Evolutionary conservation across 805 yeast genomes (phyloP), one percentile per base, ranked within the genome.

Genomic region (Saccharomycopsis malanga): DNA sequence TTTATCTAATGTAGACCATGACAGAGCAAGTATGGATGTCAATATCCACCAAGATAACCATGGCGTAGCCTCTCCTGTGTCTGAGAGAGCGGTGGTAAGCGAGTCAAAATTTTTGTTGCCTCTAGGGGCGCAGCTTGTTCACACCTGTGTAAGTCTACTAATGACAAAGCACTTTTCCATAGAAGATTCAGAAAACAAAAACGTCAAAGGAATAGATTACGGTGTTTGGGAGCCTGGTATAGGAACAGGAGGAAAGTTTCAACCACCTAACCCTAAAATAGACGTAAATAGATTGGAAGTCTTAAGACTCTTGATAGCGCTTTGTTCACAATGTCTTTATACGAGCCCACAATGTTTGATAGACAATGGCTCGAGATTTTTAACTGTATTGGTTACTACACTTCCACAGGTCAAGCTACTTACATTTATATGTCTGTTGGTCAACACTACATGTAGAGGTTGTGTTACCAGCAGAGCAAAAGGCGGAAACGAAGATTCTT

Each of bases 151-250:
- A 17, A 58, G 57, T 24, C 43, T 59, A 41, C 45, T 59, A 10
- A 81, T 81, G 58, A 68, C 70, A 34, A 67, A 71, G 9, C 77
- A 76, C 1, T 83, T 83, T 57, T 78, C 89, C 0, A 61, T 77
- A n/a, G n/a, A 21, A 20, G 44, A 41, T 20, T n/a, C 27, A 21
- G 32, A 41, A 18, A 5, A 29, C 3, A n/a, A 3, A 22, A 29
- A 30, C 34, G 36, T 41, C 20, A 61, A 62, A 24, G 62, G 65
- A 4, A 54, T 60, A 3, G 71, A 71, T 21, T 64, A 63, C 43
- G 53, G 67, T 5, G 68, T 83, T 1, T 88, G 96, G 96, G 94
- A 85, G 56, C 77, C 83, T 3, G 96, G 96, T 4, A 71, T 88
- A 27, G 89, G 87, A 2, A 60, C 67, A 2, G 56, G 61, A 2